Percentiles rank a stretch among this genome's conserved stretches.
Evolutionary conservation across 2,329 filamentous ascomycete genomes (phyloP).

Genomic region (Monilinia laxa): DNA sequence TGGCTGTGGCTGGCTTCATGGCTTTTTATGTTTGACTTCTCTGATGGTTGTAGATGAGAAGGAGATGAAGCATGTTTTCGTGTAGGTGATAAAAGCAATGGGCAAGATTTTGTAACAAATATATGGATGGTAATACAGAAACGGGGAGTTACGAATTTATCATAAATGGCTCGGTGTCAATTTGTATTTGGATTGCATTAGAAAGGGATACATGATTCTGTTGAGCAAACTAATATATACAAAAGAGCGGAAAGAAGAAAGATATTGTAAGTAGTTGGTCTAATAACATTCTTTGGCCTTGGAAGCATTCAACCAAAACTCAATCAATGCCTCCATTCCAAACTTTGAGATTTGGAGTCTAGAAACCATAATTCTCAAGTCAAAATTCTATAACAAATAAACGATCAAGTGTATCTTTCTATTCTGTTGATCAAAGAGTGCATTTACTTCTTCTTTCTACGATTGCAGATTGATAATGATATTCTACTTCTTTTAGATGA

Average conservation of each 20-base stretch:
- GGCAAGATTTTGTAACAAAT: background rate
- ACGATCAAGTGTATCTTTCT: background rate
- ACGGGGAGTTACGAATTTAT: background rate
- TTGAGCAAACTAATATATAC: too few relatives aligned
- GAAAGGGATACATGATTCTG: too few relatives aligned
- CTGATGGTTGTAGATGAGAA: background rate
- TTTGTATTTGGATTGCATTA: background rate
- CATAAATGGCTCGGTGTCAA: background rate
- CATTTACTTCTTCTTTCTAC: background rate
- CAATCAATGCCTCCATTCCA: background rate
- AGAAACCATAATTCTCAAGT: background rate
- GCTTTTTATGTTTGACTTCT: background rate
- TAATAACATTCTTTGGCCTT: background rate
- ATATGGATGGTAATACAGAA: background rate
- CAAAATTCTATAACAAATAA: background rate
- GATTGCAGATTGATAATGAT: background rate
- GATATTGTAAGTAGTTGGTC: background rate
- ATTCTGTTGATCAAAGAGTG: background rate
- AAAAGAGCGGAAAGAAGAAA: background rate
- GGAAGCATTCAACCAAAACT: background rate
- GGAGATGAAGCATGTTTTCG: background rate
- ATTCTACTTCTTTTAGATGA: background rate
- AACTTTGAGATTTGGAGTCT: background rate
- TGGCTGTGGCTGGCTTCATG: background rate
- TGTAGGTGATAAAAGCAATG: background rate